Conservation (phyloP, 352 stramenopile species). For the Phytophthora parvispora region DNA sequence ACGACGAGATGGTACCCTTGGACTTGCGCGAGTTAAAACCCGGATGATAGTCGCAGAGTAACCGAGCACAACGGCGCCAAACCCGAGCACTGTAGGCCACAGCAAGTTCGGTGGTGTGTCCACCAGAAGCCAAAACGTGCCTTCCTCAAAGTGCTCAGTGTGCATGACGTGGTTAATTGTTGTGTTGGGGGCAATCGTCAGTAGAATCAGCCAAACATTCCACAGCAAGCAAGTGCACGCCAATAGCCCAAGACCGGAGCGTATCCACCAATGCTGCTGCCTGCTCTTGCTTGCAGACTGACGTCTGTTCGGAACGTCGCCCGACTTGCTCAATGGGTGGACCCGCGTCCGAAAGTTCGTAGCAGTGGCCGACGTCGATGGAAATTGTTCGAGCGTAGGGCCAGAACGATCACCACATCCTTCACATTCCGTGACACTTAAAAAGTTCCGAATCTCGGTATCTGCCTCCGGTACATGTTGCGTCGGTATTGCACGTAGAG, state of each 20-base stretch:
- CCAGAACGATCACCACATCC: not conserved
- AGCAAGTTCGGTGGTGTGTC: not conserved
- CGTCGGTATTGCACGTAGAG: no score
- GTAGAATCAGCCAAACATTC: not conserved
- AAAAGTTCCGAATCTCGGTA: no score
- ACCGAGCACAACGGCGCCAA: not conserved
- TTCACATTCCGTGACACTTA: not conserved
- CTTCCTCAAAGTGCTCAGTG: slow-evolving; percentile 1
- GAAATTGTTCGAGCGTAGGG: not conserved
- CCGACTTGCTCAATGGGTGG: not conserved
- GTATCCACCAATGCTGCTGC: not conserved
- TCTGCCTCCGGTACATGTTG: no score
- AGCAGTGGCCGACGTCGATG: not conserved
- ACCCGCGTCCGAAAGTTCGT: not conserved
- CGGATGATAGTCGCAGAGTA: not conserved
- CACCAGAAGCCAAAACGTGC: slow-evolving; percentile 4
- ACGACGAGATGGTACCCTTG: not conserved
- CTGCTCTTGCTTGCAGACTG: not conserved
- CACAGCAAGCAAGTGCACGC: not conserved
- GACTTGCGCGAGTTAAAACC: not conserved
- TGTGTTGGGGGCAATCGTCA: not conserved
- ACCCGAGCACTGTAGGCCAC: slow-evolving; percentile 4
- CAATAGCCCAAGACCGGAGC: not conserved
- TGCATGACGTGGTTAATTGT: slow-evolving; percentile 2
- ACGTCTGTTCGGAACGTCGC: not conserved